Percentiles rank a stretch among this genome's conserved stretches.
Conservation (phyloP, 768 basidiomycete genomes). For the Heimioporus sp. region DNA sequence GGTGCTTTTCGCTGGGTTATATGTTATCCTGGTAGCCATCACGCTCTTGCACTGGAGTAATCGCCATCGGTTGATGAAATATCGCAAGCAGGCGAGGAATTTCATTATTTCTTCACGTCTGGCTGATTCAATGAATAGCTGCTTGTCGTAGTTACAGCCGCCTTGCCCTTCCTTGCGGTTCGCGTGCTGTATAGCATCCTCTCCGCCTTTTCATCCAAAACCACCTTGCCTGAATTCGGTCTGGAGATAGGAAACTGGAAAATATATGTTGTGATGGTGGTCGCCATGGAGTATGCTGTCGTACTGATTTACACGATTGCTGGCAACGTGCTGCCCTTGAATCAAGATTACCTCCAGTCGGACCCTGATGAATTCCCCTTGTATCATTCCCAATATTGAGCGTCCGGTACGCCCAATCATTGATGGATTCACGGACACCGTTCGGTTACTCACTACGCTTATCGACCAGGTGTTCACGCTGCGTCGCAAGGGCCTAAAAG, state of each 20-base stretch:
- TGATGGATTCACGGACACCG: background rate
- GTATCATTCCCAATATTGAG: slow-evolving; percentile 34
- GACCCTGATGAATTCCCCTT: slow-evolving; percentile 24
- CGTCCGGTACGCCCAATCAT: background rate
- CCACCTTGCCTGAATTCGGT: slow-evolving; percentile 52
- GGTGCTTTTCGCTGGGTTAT: slow-evolving; percentile 32
- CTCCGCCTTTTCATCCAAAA: slow-evolving; percentile 50
- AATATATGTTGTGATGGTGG: slow-evolving; percentile 54
- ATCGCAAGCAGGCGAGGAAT: slow-evolving; percentile 33
- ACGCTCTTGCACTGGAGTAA: slow-evolving; percentile 50
- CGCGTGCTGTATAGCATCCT: slow-evolving; percentile 50
- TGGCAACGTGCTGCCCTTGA: slow-evolving; percentile 27
- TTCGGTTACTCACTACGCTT: no score
- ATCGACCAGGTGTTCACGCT: no score
- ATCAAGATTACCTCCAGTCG: slow-evolving; percentile 30
- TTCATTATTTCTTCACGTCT: slow-evolving; percentile 1
- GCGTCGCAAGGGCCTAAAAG: no score
- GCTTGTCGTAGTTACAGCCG: slow-evolving; percentile 49
- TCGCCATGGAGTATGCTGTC: slow-evolving; percentile 58
- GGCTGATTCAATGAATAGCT: slow-evolving; percentile 39
- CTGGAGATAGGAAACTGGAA: slow-evolving; percentile 56
- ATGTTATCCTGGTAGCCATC: slow-evolving; percentile 47
- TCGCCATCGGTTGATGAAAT: slow-evolving; percentile 36
- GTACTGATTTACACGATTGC: slow-evolving; percentile 41
- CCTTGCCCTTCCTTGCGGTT: slow-evolving; percentile 60